Evolutionary conservation across 176 grass and related monocot species (phyloP).

Genomic region (Dendrocalamus sinicus): DNA sequence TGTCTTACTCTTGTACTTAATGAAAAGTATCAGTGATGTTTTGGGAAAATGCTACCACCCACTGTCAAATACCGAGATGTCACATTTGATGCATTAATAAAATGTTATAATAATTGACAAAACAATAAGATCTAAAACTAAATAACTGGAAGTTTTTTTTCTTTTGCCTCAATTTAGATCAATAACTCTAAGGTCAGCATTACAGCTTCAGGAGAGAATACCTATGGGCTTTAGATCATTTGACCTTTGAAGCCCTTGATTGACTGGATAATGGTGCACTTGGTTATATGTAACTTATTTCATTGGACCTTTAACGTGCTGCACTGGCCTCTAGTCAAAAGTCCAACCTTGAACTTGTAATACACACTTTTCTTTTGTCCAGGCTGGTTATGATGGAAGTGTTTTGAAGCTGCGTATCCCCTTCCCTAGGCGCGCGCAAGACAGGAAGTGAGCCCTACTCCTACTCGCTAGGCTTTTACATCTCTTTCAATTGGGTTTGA

Average conservation of each 20-base stretch:
- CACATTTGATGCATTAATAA: not conserved
- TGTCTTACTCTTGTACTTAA: slow-evolving; percentile 12
- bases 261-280: slow-evolving; percentile 11
- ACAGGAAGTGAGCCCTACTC: slow-evolving; percentile 69
- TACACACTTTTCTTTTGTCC: slow-evolving; percentile 30
- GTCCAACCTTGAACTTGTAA: slow-evolving; percentile 4
- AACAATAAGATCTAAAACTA: slow-evolving; percentile 3
- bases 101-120: not conserved
- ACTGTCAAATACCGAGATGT: not conserved
- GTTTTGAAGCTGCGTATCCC: slow-evolving; percentile 83
- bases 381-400: slow-evolving; percentile 82
- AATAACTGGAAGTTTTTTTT: not conserved
- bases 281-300: slow-evolving; percentile 25
- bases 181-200: not conserved
- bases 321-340: not conserved
- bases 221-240: not conserved
- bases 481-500: not conserved
- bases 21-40: not conserved
- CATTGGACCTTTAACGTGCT: not conserved
- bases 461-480: not conserved
- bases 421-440: slow-evolving; percentile 80
- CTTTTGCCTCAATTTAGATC: not conserved
- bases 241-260: not conserved
- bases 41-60: not conserved
- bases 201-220: slow-evolving; percentile 18